Percentiles rank a stretch among this genome's conserved stretches.
phyloP scores from a whole-genome alignment of 768 basidiomycete genomes.

The Calocera cornea region DNA sequence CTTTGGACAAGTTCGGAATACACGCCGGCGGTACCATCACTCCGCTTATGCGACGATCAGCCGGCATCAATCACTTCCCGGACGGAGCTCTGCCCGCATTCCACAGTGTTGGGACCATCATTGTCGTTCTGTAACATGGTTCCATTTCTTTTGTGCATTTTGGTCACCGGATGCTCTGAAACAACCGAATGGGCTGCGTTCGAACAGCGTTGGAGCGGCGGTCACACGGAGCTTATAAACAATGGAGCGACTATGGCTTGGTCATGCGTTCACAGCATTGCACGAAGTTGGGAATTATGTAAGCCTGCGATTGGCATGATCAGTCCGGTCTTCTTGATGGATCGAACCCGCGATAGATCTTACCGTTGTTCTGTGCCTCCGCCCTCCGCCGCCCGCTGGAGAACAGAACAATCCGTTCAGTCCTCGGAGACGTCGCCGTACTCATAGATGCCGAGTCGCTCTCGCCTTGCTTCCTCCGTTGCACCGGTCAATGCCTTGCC shows the following conservation, averaged over 20 bases:
- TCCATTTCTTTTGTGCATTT: too few species aligned
- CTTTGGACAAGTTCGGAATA: background rate
- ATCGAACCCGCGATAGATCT: constrained; percentile 1
- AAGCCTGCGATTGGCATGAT: background rate
- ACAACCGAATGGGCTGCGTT: background rate
- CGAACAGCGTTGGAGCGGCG: background rate
- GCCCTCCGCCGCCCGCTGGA: constrained; percentile 5
- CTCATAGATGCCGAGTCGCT: constrained; percentile 74
- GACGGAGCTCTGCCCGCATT: too few species aligned
- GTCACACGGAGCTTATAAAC: background rate
- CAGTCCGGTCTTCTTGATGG: background rate
- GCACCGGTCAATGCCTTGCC: constrained; percentile 50
- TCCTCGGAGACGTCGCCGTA: constrained; percentile 86
- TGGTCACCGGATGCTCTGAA: too few species aligned
- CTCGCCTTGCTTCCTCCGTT: constrained; percentile 50
- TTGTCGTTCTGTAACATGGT: too few species aligned
- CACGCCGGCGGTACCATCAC: constrained; percentile 2
- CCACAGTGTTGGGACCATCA: too few species aligned
- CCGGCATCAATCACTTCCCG: too few species aligned
- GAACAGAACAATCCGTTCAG: background rate
- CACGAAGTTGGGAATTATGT: background rate
- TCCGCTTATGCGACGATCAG: too few species aligned
- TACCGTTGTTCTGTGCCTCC: background rate
- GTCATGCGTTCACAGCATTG: background rate
- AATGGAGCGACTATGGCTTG: background rate